Evolutionary conservation across 2,329 filamentous ascomycete species (phyloP).

Genomic region (Pseudogymnoascus sp.): DNA sequence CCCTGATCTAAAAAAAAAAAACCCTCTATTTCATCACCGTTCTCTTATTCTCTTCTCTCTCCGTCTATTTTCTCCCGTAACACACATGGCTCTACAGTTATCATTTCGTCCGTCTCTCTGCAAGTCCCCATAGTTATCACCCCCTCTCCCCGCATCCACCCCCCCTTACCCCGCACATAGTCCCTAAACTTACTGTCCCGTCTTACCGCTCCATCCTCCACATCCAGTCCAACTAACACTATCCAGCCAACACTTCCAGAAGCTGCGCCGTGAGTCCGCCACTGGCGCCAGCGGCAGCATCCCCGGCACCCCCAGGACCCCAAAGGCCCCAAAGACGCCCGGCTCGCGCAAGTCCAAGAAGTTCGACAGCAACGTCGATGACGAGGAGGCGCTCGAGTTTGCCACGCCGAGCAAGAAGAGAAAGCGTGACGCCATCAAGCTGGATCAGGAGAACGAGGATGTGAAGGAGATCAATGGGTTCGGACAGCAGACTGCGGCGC

Average conservation of each 20-base stretch:
- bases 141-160: not conserved
- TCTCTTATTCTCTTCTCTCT: not conserved
- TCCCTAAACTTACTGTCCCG: not conserved
- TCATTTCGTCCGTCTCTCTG: too few species aligned
- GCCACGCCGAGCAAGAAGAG: conserved; percentile 12
- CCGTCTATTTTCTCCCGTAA: not conserved
- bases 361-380: not conserved
- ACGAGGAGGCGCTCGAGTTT: not conserved
- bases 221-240: conserved; percentile 4
- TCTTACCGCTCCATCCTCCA: not conserved
- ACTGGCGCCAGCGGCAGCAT: not conserved
- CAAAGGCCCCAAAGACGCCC: conserved; percentile 1
- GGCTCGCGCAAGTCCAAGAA: not conserved
- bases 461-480: not conserved
- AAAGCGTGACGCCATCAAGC: conserved; percentile 15
- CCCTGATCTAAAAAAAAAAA: not conserved
- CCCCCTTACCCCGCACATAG: not conserved
- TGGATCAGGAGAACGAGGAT: not conserved
- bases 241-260: conserved; percentile 26
- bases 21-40: not conserved
- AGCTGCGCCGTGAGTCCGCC: conserved; percentile 17
- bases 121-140: not conserved
- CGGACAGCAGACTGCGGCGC: not conserved
- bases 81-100: too few species aligned
- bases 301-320: not conserved